Evolutionary conservation across 352 stramenopile species (phyloP).

Genomic region (Phytophthora melonis): DNA sequence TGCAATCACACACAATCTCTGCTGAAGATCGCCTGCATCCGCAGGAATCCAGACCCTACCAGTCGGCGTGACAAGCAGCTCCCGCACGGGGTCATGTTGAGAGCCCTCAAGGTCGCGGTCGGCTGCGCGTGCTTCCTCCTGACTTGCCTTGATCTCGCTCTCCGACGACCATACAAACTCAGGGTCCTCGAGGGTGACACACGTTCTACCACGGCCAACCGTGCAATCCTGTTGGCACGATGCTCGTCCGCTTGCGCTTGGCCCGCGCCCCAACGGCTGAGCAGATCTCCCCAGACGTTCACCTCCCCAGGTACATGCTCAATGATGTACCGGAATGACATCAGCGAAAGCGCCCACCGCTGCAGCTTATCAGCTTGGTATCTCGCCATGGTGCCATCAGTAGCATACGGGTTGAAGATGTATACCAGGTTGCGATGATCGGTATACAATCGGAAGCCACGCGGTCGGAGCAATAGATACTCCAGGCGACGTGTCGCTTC

Average conservation of each 20-base stretch:
- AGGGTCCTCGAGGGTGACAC: not conserved
- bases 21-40: too few species aligned
- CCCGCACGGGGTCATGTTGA: not conserved
- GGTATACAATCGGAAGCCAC: not conserved
- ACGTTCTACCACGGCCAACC: not conserved
- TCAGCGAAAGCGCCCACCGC: not conserved
- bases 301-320: not conserved
- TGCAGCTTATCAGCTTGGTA: not conserved
- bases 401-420: not conserved
- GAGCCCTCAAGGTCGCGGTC: not conserved
- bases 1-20: too few species aligned
- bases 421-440: not conserved
- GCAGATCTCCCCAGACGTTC: not conserved
- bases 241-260: not conserved
- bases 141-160: not conserved
- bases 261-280: not conserved
- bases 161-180: not conserved
- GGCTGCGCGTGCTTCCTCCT: not conserved
- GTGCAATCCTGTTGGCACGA: not conserved
- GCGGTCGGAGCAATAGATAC: not conserved
- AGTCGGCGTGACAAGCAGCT: too few species aligned
- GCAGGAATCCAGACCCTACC: too few species aligned
- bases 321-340: not conserved
- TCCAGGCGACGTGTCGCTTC: not conserved
- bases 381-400: not conserved